phyloP scores from a whole-genome alignment of 306 rosid species.

The Quercus glauca region DNA sequence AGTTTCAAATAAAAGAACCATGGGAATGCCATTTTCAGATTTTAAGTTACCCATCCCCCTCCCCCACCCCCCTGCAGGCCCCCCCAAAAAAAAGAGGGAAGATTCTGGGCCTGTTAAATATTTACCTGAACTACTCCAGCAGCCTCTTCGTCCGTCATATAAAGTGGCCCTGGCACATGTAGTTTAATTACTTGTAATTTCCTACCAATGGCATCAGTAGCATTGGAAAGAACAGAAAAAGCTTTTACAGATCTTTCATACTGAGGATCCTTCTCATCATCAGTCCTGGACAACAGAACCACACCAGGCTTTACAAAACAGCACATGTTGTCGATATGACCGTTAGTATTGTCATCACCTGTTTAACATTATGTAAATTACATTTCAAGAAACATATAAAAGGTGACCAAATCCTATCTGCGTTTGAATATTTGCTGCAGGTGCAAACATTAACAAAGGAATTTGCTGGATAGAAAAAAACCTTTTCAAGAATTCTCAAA shows the following conservation, averaged over 20 bases:
- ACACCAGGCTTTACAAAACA: constrained; percentile 88
- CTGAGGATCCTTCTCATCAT: constrained; percentile 83
- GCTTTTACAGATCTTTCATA: constrained; percentile 77
- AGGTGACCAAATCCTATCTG: not conserved
- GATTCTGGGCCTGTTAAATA: not conserved
- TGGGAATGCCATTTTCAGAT: not conserved
- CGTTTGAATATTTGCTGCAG: not conserved
- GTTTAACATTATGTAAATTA: constrained; percentile 26
- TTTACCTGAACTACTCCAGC: constrained; percentile 59
- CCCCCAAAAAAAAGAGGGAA: not conserved
- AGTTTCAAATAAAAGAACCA: not conserved
- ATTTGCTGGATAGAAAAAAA: not conserved
- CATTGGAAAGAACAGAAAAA: constrained; percentile 52
- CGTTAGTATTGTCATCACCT: constrained; percentile 98
- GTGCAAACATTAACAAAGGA: not conserved
- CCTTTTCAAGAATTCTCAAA: not conserved
- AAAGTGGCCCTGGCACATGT: constrained; percentile 72
- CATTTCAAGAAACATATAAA: constrained; percentile 1
- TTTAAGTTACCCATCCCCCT: not conserved
- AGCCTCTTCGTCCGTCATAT: constrained; percentile 79
- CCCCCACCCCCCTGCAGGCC: too few relatives aligned
- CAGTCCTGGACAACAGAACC: constrained; percentile 83
- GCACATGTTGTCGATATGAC: constrained; percentile 94
- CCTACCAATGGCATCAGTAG: constrained; percentile 76
- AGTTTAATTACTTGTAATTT: constrained; percentile 72